A percentile compares a stretch with the other conserved stretches of the same genome.
phyloP scores from a whole-genome alignment of 768 basidiomycete species.

The Leccinum sublutescens region DNA sequence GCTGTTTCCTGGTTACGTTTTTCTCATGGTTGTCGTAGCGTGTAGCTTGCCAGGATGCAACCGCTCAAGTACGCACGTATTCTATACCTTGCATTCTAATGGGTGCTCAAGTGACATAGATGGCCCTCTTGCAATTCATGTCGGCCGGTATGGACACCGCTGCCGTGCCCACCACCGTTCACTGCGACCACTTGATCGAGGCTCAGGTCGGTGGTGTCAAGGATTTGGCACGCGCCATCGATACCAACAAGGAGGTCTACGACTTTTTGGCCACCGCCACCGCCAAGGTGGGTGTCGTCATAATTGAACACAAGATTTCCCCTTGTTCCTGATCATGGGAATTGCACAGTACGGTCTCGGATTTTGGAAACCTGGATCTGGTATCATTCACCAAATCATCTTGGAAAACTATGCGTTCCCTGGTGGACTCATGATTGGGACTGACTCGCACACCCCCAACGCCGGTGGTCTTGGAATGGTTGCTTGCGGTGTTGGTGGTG shows the following conservation, averaged over 20 bases:
- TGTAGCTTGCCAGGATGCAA: slow-evolving; percentile 89
- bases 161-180: slow-evolving; percentile 96
- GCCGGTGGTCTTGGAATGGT: slow-evolving; percentile 99
- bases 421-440: slow-evolving; percentile 99
- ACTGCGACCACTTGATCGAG: slow-evolving; percentile 99
- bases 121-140: slow-evolving; percentile 99
- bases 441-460: slow-evolving; percentile 98
- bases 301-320: background rate
- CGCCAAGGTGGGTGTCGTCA: slow-evolving; percentile 62
- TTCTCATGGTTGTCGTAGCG: slow-evolving; percentile 45
- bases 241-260: slow-evolving; percentile 98
- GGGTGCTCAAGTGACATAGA: slow-evolving; percentile 45
- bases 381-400: slow-evolving; percentile 99
- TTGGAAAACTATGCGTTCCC: slow-evolving; percentile 99
- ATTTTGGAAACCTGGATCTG: slow-evolving; percentile 99
- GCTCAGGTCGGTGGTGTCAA: slow-evolving; percentile 92
- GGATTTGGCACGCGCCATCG: slow-evolving; percentile 89
- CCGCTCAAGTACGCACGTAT: slow-evolving; percentile 60
- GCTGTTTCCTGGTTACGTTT: background rate
- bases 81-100: slow-evolving; percentile 13
- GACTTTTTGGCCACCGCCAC: slow-evolving; percentile 98
- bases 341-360: slow-evolving; percentile 85
- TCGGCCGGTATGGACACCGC: slow-evolving; percentile 98
- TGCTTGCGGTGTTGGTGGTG: slow-evolving; percentile 99
- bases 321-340: background rate